Evolutionary conservation across 306 rosid genomes (phyloP).

Genomic region (Trifolium dubium): DNA sequence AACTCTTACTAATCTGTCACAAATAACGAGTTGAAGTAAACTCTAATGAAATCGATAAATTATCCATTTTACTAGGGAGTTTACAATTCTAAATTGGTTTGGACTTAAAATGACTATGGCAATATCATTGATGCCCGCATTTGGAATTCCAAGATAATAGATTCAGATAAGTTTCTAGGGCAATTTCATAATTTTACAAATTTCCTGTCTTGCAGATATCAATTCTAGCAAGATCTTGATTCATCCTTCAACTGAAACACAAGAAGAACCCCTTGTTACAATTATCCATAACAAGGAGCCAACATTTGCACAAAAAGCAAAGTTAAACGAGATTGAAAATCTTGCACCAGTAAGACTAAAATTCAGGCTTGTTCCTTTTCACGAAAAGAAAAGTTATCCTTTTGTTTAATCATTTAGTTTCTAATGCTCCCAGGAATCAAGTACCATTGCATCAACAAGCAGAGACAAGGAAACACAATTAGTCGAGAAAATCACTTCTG

Average conservation of each 20-base stretch:
- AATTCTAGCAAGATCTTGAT: background rate
- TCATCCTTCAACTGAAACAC: conserved; percentile 12
- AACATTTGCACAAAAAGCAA: background rate
- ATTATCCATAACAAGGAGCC: conserved; percentile 7
- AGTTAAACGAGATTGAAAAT: background rate
- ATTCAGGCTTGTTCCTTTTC: background rate
- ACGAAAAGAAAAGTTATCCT: background rate
- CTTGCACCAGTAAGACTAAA: conserved; percentile 21
- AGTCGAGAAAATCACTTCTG: conserved; percentile 20
- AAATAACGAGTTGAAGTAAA: background rate
- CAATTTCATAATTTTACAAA: conserved; percentile 6
- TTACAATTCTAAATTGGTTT: background rate
- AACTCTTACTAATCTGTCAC: background rate
- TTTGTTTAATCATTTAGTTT: background rate
- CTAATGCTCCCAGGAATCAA: conserved; percentile 18
- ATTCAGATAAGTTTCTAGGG: background rate
- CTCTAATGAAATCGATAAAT: background rate
- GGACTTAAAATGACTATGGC: background rate
- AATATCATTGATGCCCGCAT: background rate
- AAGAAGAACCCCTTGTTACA: background rate
- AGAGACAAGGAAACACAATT: background rate
- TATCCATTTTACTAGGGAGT: background rate
- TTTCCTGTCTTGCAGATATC: conserved; percentile 28
- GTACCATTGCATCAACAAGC: conserved; percentile 7
- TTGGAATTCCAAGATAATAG: conserved; percentile 9